phyloP scores from a whole-genome alignment of 768 basidiomycete genomes.

The Amanita inopinata region DNA sequence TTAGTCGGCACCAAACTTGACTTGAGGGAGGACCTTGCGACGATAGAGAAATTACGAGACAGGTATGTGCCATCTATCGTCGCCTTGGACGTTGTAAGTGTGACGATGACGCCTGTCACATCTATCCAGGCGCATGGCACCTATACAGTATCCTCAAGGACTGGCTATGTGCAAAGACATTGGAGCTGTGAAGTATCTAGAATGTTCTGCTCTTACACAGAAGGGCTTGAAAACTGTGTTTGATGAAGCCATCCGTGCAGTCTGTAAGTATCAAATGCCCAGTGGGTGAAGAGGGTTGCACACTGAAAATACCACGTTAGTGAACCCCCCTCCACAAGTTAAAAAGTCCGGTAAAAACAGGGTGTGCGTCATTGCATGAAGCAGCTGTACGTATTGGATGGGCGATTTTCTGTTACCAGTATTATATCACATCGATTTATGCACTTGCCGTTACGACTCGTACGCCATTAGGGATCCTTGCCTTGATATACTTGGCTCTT shows the following conservation, averaged over 20 bases:
- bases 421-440: slow-evolving; percentile 59
- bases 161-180: slow-evolving; percentile 90
- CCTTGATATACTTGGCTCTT: slow-evolving; percentile 1
- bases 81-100: not conserved
- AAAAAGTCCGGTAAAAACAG: slow-evolving; percentile 41
- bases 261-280: slow-evolving; percentile 51
- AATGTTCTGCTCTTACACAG: slow-evolving; percentile 94
- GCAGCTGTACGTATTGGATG: slow-evolving; percentile 20
- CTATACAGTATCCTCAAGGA: slow-evolving; percentile 88
- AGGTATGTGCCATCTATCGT: slow-evolving; percentile 36
- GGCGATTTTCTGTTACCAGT: slow-evolving; percentile 17
- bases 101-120: too few relatives aligned
- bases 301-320: slow-evolving; percentile 25
- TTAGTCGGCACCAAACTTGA: slow-evolving; percentile 97
- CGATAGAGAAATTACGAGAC: slow-evolving; percentile 88
- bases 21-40: slow-evolving; percentile 88
- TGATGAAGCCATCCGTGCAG: slow-evolving; percentile 96
- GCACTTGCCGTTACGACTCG: slow-evolving; percentile 58
- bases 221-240: slow-evolving; percentile 99
- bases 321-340: slow-evolving; percentile 62
- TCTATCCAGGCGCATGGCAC: slow-evolving; percentile 72
- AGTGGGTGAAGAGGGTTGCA: not conserved
- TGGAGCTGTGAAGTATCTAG: slow-evolving; percentile 90
- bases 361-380: slow-evolving; percentile 69
- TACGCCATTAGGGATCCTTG: slow-evolving; percentile 27